Conservation (phyloP, 2,329 filamentous ascomycete genomes). For the Fusarium gaditjirri region DNA sequence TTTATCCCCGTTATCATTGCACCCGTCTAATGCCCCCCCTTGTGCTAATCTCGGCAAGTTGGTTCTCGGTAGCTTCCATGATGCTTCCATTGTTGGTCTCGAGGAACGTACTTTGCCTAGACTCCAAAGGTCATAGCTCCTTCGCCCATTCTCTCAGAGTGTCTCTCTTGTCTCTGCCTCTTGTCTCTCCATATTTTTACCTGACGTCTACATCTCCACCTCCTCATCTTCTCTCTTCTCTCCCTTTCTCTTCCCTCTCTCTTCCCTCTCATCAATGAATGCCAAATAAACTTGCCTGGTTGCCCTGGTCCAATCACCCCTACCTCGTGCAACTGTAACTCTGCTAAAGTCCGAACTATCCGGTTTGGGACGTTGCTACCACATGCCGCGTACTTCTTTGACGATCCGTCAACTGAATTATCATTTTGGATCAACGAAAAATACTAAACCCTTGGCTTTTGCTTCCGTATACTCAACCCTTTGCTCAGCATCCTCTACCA, state of each 20-base stretch:
- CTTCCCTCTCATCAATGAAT: constrained; percentile 1
- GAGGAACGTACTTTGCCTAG: not conserved
- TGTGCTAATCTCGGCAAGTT: constrained; percentile 23
- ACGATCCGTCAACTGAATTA: constrained; percentile 35
- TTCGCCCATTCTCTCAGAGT: not conserved
- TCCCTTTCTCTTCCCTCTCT: not conserved
- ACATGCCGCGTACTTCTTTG: constrained; percentile 41
- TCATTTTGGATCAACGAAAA: constrained; percentile 26
- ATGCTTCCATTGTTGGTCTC: constrained; percentile 23
- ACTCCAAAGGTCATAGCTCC: constrained; percentile 26
- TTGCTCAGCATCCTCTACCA: constrained; percentile 27
- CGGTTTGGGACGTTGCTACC: constrained; percentile 19
- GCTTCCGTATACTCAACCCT: constrained; percentile 18
- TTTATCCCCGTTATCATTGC: constrained; percentile 1
- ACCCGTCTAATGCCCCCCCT: not conserved
- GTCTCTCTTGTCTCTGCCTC: not conserved
- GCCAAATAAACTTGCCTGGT: constrained; percentile 5
- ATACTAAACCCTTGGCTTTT: constrained; percentile 6
- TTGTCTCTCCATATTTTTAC: constrained; percentile 9
- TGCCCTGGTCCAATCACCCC: constrained; percentile 11
- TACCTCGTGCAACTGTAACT: constrained; percentile 21
- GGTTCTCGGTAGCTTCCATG: constrained; percentile 24
- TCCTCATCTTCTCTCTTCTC: not conserved
- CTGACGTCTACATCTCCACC: not conserved
- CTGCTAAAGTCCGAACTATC: constrained; percentile 17